These are phyloP conservation scores for Arthonia radiata DNA, from an alignment of 495 filamentous ascomycete species.

Conservation along the genomic window DNA sequence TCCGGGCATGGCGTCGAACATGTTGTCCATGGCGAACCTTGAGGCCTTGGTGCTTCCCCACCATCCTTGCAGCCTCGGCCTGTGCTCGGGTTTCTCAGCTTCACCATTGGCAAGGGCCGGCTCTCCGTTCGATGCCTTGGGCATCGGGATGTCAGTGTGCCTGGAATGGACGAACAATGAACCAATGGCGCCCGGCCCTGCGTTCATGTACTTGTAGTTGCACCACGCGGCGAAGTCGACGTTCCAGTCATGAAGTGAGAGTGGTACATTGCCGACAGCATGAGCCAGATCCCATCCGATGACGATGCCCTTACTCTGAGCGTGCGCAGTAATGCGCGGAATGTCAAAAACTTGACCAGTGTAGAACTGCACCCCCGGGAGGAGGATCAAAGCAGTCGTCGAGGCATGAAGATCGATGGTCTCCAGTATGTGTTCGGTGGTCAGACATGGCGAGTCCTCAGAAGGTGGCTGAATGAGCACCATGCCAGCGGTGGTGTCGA, in stretches of 20 bases:
- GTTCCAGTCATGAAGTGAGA: conserved; percentile 72
- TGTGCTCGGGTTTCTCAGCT: conserved; percentile 14
- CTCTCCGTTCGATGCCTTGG: conserved; percentile 1
- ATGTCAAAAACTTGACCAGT: conserved; percentile 85
- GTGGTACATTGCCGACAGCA: conserved; percentile 70
- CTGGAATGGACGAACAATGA: conserved; percentile 69
- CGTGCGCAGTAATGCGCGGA: conserved; percentile 53
- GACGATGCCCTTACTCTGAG: conserved; percentile 47
- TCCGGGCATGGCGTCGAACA: conserved; percentile 46
- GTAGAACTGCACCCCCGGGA: conserved; percentile 88
- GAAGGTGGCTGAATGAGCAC: conserved; percentile 46
- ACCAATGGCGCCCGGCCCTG: conserved; percentile 68
- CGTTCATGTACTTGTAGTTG: conserved; percentile 90
- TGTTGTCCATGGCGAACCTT: conserved; percentile 57
- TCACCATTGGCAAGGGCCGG: conserved; percentile 11
- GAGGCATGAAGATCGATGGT: conserved; percentile 54
- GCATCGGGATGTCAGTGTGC: conserved; percentile 30
- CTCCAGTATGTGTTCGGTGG: conserved; percentile 47
- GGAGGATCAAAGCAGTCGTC: conserved; percentile 52
- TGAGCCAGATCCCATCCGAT: conserved; percentile 94
- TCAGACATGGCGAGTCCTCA: conserved; percentile 26
- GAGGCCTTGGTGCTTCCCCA: conserved; percentile 61
- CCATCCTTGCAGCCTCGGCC: conserved; percentile 55
- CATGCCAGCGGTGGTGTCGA: conserved; percentile 44
- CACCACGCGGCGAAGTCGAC: conserved; percentile 97